Conservation (phyloP, 768 basidiomycete genomes). For the Pisolithus sp. region DNA sequence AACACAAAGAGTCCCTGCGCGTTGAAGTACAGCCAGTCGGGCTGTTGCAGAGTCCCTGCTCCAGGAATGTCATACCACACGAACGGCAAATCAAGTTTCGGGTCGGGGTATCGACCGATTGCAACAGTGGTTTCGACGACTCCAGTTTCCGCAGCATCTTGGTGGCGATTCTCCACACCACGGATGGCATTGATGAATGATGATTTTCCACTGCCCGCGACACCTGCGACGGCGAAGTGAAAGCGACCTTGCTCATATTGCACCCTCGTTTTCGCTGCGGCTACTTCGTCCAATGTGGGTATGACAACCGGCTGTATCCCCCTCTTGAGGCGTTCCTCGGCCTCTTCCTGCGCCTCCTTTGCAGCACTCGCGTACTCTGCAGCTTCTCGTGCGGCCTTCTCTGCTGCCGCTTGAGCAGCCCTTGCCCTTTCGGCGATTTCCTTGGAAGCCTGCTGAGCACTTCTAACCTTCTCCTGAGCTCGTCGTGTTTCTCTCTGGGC, state of each 20-base stretch:
- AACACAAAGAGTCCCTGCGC: conserved; percentile 19
- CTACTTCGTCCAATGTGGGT: conserved; percentile 12
- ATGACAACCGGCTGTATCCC: conserved; percentile 12
- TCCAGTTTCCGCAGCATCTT: conserved; percentile 17
- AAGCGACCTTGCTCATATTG: conserved; percentile 14
- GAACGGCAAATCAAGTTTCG: conserved; percentile 8
- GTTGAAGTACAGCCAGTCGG: conserved; percentile 26
- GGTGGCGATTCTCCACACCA: conserved; percentile 12
- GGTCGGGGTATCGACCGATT: conserved; percentile 18
- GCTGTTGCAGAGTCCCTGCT: conserved; percentile 18
- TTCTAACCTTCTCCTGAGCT: not conserved
- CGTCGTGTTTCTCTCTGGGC: not conserved
- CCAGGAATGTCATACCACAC: conserved; percentile 27
- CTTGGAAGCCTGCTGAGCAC: not conserved
- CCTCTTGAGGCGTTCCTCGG: conserved; percentile 4
- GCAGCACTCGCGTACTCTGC: not conserved
- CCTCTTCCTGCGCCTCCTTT: not conserved
- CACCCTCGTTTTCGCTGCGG: not conserved
- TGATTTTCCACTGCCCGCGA: conserved; percentile 23
- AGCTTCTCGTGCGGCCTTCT: not conserved
- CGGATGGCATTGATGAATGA: conserved; percentile 26
- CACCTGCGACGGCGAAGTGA: conserved; percentile 25
- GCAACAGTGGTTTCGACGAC: conserved; percentile 17
- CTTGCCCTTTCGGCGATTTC: not conserved
- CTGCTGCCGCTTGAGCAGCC: not conserved